Evolutionary conservation across 495 filamentous ascomycete species (phyloP).

Genomic region (Talaromyces wortmannii): DNA sequence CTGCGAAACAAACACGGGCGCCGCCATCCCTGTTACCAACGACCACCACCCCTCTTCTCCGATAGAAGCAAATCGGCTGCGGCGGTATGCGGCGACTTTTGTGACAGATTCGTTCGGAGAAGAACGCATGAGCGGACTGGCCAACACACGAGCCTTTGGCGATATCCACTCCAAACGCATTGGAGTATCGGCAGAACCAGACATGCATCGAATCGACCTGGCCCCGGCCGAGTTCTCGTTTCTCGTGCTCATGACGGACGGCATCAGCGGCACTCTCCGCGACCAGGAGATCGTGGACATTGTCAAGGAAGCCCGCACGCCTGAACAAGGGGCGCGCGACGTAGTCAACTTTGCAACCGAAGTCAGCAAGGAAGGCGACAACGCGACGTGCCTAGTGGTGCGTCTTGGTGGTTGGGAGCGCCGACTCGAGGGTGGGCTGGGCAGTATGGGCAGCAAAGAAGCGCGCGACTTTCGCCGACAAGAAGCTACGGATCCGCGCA

Average conservation of each 20-base stretch:
- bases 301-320: constrained; percentile 86
- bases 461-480: constrained; percentile 74
- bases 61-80: constrained; percentile 70
- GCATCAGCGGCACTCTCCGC: constrained; percentile 69
- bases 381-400: constrained; percentile 91
- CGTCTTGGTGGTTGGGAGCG: constrained; percentile 93
- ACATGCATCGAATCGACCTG: constrained; percentile 68
- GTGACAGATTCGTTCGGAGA: constrained; percentile 96
- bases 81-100: constrained; percentile 79
- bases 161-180: constrained; percentile 87
- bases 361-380: constrained; percentile 75
- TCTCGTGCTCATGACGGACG: constrained; percentile 80
- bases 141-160: constrained; percentile 90
- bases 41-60: constrained; percentile 90
- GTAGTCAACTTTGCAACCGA: constrained; percentile 86
- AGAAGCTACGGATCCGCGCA: constrained; percentile 79
- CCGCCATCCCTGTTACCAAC: constrained; percentile 70
- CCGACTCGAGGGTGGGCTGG: constrained; percentile 77
- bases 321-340: constrained; percentile 71
- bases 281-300: constrained; percentile 97
- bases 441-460: constrained; percentile 86
- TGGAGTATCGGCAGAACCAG: constrained; percentile 89
- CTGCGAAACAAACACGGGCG: constrained; percentile 71
- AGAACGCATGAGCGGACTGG: constrained; percentile 87
- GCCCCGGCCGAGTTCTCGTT: constrained; percentile 79